phyloP scores from a whole-genome alignment of 2,329 filamentous ascomycete species.

The Apiospora malaysiana region DNA sequence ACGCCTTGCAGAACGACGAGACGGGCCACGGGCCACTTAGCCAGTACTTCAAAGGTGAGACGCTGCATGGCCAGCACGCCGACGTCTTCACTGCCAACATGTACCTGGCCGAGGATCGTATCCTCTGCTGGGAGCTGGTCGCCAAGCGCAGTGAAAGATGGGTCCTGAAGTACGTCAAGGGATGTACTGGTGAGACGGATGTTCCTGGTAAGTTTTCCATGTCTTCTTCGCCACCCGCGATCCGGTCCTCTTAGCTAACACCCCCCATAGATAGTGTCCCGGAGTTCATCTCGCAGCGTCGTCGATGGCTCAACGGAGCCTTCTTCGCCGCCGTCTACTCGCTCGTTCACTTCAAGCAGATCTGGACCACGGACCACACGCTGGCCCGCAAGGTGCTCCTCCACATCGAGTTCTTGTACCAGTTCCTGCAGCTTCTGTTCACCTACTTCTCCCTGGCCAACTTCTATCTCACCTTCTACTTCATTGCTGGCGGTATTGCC shows the following conservation, averaged over 20 bases:
- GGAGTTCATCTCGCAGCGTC: constrained; percentile 95
- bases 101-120: constrained; percentile 98
- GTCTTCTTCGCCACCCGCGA: no score
- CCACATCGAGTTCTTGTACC: constrained; percentile 94
- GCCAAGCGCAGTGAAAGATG: constrained; percentile 94
- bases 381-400: constrained; percentile 86
- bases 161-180: constrained; percentile 98
- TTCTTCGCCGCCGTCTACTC: constrained; percentile 99
- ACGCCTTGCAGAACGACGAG: constrained; percentile 96
- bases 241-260: constrained; percentile 32
- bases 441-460: constrained; percentile 98
- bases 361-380: constrained; percentile 93
- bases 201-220: constrained; percentile 75
- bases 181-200: constrained; percentile 95
- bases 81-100: constrained; percentile 99
- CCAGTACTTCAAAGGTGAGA: constrained; percentile 97
- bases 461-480: constrained; percentile 99
- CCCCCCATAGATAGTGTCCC: constrained; percentile 78
- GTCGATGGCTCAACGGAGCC: constrained; percentile 96
- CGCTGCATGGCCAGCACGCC: constrained; percentile 84
- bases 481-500: constrained; percentile 88
- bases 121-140: constrained; percentile 93
- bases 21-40: constrained; percentile 90
- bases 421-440: constrained; percentile 89
- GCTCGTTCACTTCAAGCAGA: constrained; percentile 90